Percentiles rank a stretch among this genome's conserved stretches.
phyloP scores from a whole-genome alignment of 2,329 filamentous ascomycete genomes.

The Colletotrichum gigasporum region DNA sequence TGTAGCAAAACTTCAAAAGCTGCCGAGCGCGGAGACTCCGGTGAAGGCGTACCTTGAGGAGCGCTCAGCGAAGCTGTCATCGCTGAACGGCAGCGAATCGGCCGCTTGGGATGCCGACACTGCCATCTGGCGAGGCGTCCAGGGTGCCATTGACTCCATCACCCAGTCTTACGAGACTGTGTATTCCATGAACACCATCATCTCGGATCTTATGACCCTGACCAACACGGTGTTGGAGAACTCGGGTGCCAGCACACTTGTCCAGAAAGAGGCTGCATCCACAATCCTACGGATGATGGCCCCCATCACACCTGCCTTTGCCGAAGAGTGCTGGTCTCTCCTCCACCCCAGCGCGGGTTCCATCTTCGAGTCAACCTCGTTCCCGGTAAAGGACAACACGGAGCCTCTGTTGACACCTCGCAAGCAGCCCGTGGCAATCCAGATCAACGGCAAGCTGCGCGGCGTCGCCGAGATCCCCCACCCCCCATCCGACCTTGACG shows the following conservation, averaged over 20 bases:
- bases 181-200: slow-evolving; percentile 82
- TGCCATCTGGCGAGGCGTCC: slow-evolving; percentile 70
- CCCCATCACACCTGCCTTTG: slow-evolving; percentile 81
- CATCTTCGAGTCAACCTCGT: slow-evolving; percentile 58
- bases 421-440: slow-evolving; percentile 70
- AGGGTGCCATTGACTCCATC: slow-evolving; percentile 73
- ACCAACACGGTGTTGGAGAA: slow-evolving; percentile 73
- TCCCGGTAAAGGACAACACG: slow-evolving; percentile 67
- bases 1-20: slow-evolving; percentile 46
- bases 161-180: slow-evolving; percentile 75
- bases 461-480: slow-evolving; percentile 73
- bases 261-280: slow-evolving; percentile 60
- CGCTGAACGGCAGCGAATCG: slow-evolving; percentile 38
- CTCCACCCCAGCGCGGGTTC: slow-evolving; percentile 54
- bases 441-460: slow-evolving; percentile 82
- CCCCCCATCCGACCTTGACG: slow-evolving; percentile 51
- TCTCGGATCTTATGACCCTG: slow-evolving; percentile 84
- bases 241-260: slow-evolving; percentile 47
- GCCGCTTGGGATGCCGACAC: slow-evolving; percentile 54
- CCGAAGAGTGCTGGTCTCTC: slow-evolving; percentile 81
- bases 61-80: slow-evolving; percentile 39
- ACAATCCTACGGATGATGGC: slow-evolving; percentile 77
- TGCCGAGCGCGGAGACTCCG: background rate
- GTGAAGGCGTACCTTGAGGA: slow-evolving; percentile 48
- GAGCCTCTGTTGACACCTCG: slow-evolving; percentile 59